phyloP scores from a whole-genome alignment of 1,284 basidiomycete species.

The Cutaneotrichosporon sp. region DNA sequence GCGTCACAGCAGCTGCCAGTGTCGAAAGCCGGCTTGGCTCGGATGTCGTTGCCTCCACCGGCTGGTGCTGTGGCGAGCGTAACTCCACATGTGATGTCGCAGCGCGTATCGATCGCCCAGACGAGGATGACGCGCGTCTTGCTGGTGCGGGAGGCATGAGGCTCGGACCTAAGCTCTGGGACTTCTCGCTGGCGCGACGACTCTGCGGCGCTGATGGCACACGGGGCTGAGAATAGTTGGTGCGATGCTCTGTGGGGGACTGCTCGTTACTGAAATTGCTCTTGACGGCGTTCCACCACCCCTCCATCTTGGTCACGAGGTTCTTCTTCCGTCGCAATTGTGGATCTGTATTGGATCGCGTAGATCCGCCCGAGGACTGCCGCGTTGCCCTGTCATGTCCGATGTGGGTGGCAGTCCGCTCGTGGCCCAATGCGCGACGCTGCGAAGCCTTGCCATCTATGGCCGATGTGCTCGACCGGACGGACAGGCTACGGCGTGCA shows the following conservation, averaged over 20 bases:
- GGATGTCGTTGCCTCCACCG: not conserved
- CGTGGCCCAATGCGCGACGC: constrained; percentile 27
- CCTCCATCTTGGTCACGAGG: constrained; percentile 54
- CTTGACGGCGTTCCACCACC: constrained; percentile 56
- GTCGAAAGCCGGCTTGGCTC: not conserved
- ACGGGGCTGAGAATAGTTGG: constrained; percentile 21
- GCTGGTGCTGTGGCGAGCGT: constrained; percentile 14
- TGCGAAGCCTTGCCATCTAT: constrained; percentile 38
- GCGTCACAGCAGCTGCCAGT: not conserved
- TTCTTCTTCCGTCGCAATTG: constrained; percentile 49
- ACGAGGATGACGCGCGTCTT: constrained; percentile 30
- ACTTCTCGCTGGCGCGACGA: constrained; percentile 36
- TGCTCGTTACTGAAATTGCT: constrained; percentile 48
- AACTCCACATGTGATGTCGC: constrained; percentile 39
- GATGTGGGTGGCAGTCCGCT: constrained; percentile 25
- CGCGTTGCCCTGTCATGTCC: constrained; percentile 17
- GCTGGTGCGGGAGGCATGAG: constrained; percentile 33
- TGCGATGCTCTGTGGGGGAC: not conserved
- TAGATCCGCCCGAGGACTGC: constrained; percentile 40
- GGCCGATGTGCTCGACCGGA: constrained; percentile 37
- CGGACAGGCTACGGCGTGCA: constrained; percentile 37
- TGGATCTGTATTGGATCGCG: constrained; percentile 17
- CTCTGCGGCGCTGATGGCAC: constrained; percentile 43
- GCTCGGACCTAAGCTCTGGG: constrained; percentile 8
- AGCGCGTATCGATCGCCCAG: constrained; percentile 31